Conservation (phyloP, 1,284 basidiomycete genomes). For the Blastosporella zonata region DNA sequence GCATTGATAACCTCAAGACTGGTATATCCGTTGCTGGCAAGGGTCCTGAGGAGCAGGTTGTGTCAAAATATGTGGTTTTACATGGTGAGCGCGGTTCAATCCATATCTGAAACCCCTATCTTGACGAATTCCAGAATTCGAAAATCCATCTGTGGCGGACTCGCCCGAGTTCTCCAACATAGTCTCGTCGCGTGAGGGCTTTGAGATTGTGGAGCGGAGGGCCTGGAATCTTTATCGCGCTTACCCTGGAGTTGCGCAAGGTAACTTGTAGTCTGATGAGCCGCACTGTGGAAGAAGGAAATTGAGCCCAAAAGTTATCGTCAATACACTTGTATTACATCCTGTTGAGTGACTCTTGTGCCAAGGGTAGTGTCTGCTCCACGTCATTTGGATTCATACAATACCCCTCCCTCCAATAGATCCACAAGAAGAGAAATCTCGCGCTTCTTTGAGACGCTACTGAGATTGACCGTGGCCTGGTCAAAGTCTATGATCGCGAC, state of each 20-base stretch:
- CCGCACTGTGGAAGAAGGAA: too few species aligned
- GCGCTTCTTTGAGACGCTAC: background rate
- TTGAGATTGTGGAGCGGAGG: slow-evolving; percentile 27
- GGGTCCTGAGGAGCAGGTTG: slow-evolving; percentile 28
- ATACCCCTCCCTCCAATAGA: slow-evolving; percentile 5
- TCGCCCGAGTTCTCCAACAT: slow-evolving; percentile 11
- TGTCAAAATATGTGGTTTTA: slow-evolving; percentile 34
- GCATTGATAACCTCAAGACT: slow-evolving; percentile 36
- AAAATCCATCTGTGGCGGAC: slow-evolving; percentile 9
- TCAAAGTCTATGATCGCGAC: slow-evolving; percentile 19
- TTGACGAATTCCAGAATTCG: slow-evolving; percentile 11
- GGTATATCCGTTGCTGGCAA: slow-evolving; percentile 25
- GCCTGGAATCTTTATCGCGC: slow-evolving; percentile 43
- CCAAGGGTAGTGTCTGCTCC: too few species aligned
- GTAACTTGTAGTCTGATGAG: slow-evolving; percentile 22
- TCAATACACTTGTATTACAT: too few species aligned
- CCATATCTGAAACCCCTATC: background rate
- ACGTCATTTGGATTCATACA: background rate
- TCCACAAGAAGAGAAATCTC: slow-evolving; percentile 6
- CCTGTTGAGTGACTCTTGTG: too few species aligned
- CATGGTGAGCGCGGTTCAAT: slow-evolving; percentile 30
- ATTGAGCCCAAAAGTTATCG: too few species aligned
- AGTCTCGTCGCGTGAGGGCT: slow-evolving; percentile 5
- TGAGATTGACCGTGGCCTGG: slow-evolving; percentile 5
- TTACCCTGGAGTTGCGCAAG: slow-evolving; percentile 41